Evolutionary conservation across 345 rosid genomes (phyloP).

Genomic region (Gossypium thurberi): DNA sequence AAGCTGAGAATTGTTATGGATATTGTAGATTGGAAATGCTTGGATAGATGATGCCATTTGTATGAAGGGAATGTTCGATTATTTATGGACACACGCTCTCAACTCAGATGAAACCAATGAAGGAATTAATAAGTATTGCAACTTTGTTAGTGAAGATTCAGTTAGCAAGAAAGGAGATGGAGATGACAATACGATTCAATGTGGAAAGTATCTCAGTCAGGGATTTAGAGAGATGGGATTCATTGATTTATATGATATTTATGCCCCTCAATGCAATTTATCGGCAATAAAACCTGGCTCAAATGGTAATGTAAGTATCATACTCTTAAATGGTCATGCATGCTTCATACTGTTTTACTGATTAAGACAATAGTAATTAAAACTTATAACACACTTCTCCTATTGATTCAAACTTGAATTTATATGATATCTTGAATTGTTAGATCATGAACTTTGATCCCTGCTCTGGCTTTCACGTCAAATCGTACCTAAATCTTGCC

Average conservation of each 20-base stretch:
- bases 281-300: slow-evolving; percentile 5
- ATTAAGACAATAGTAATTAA: neutral
- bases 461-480: slow-evolving; percentile 27
- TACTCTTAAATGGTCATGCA: neutral
- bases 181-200: slow-evolving; percentile 10
- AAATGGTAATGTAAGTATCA: slow-evolving; percentile 18
- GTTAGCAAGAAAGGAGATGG: neutral
- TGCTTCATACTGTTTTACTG: neutral
- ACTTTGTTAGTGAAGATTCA: slow-evolving; percentile 13
- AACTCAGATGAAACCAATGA: slow-evolving; percentile 39
- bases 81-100: slow-evolving; percentile 42
- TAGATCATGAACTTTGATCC: slow-evolving; percentile 39
- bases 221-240: slow-evolving; percentile 1
- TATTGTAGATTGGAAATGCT: slow-evolving; percentile 44
- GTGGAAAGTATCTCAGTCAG: neutral
- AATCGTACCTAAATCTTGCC: slow-evolving; percentile 31
- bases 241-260: slow-evolving; percentile 32
- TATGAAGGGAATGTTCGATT: slow-evolving; percentile 28
- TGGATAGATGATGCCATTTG: slow-evolving; percentile 26
- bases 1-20: neutral
- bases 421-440: neutral
- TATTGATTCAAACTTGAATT: neutral
- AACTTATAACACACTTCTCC: neutral
- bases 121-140: slow-evolving; percentile 29
- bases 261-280: slow-evolving; percentile 34